These are phyloP conservation scores for Cerrena zonata DNA, from an alignment of 1,284 basidiomycete genomes.

Conservation along the genomic window DNA sequence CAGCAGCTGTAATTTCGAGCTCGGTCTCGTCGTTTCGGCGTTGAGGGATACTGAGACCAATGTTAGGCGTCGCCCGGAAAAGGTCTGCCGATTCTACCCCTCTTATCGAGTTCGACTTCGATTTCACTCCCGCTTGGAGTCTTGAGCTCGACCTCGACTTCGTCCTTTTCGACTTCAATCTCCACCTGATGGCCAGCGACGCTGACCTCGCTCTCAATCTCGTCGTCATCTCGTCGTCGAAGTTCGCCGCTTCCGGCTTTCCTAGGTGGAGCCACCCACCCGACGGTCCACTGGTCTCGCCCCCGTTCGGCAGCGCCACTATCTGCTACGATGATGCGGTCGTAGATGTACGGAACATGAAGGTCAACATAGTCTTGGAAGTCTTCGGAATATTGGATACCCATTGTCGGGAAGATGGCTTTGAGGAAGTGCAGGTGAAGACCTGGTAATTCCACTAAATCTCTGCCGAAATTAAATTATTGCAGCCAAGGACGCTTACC, in stretches of 20 bases:
- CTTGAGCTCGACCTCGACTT: no score
- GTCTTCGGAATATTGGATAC: conserved; percentile 65
- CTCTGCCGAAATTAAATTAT: background rate
- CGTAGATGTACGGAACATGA: conserved; percentile 63
- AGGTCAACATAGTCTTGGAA: conserved; percentile 71
- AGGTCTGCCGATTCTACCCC: no score
- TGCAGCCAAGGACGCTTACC: conserved; percentile 11
- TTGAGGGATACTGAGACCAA: no score
- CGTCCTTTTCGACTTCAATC: no score
- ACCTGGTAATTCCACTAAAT: conserved; percentile 36
- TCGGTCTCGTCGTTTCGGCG: no score
- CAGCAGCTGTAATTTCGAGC: no score
- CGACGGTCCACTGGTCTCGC: conserved; percentile 27
- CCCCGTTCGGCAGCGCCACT: conserved; percentile 57
- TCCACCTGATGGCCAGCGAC: no score
- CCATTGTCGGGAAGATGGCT: conserved; percentile 67
- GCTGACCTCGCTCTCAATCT: no score
- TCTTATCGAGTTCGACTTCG: no score
- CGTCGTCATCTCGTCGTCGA: conserved; percentile 2
- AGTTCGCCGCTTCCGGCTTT: background rate
- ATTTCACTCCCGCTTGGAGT: no score
- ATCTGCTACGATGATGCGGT: conserved; percentile 73
- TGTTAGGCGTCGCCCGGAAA: no score
- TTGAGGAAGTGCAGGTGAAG: conserved; percentile 59
- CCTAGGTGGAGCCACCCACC: conserved; percentile 13